Conservation (phyloP, 2,329 filamentous ascomycete genomes). For the Calonectria fujianensis region DNA sequence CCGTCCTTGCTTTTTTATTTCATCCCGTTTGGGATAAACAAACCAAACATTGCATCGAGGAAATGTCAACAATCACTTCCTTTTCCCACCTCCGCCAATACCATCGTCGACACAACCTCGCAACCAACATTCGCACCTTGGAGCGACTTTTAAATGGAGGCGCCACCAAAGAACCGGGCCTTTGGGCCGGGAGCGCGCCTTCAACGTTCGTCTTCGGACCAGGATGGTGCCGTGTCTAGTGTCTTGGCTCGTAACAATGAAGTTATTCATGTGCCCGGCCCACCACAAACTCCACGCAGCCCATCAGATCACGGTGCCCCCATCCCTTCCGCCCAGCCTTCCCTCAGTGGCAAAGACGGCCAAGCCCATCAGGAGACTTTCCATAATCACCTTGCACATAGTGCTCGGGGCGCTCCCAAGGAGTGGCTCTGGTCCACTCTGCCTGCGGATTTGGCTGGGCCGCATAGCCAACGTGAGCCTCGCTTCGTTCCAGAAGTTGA, state of each 20-base stretch:
- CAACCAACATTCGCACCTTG: not conserved
- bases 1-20: slow-evolving; percentile 14
- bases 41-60: not conserved
- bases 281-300: not conserved
- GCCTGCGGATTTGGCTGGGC: not conserved
- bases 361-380: not conserved
- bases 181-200: too few species aligned
- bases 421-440: not conserved
- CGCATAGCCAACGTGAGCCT: not conserved
- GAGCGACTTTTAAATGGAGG: not conserved
- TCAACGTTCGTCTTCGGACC: too few species aligned
- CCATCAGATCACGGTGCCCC: not conserved
- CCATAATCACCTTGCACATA: not conserved
- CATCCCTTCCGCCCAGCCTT: not conserved
- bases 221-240: not conserved
- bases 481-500: not conserved
- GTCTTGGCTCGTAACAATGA: not conserved
- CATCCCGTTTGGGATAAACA: slow-evolving; percentile 11
- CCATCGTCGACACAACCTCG: not conserved
- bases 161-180: not conserved
- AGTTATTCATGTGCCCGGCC: not conserved
- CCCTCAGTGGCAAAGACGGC: too few species aligned
- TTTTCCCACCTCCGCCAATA: not conserved
- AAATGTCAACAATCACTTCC: slow-evolving; percentile 1
- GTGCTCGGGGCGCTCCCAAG: not conserved